Evolutionary conservation across 2,329 filamentous ascomycete genomes (phyloP).

Genomic region (Paecilomyces formosus): DNA sequence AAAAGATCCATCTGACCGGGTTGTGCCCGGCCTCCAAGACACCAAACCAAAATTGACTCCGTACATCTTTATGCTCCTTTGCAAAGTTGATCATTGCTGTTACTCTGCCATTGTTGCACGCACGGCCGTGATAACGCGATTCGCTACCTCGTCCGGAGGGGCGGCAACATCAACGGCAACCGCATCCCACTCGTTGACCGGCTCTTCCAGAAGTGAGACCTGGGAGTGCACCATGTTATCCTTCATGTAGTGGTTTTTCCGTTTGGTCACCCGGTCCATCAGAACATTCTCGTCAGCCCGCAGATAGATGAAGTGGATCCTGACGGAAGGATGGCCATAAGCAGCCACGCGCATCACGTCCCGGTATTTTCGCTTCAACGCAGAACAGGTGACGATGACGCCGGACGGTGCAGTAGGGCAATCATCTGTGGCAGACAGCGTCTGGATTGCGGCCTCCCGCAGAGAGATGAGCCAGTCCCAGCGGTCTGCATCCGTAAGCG

Average conservation of each 20-base stretch:
- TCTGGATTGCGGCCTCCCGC: conserved; percentile 55
- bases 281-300: conserved; percentile 69
- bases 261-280: conserved; percentile 63
- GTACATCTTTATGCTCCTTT: not conserved
- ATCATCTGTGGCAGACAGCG: conserved; percentile 33
- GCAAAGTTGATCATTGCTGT: conserved; percentile 7
- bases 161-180: conserved; percentile 57
- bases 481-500: conserved; percentile 84
- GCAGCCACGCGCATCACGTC: conserved; percentile 79
- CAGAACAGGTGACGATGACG: conserved; percentile 94
- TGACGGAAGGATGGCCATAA: conserved; percentile 65
- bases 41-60: not conserved
- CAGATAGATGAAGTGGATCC: conserved; percentile 89
- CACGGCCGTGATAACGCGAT: conserved; percentile 53
- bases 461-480: conserved; percentile 93
- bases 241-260: conserved; percentile 91
- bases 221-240: conserved; percentile 92
- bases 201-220: conserved; percentile 79
- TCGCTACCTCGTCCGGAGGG: conserved; percentile 51
- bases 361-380: conserved; percentile 93
- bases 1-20: not conserved
- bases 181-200: conserved; percentile 65
- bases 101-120: conserved; percentile 46
- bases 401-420: conserved; percentile 51
- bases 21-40: not conserved